Percentiles rank a stretch among this genome's conserved stretches.
phyloP scores from a whole-genome alignment of 139 green algal genomes.

The Volvox reticuliferus region DNA sequence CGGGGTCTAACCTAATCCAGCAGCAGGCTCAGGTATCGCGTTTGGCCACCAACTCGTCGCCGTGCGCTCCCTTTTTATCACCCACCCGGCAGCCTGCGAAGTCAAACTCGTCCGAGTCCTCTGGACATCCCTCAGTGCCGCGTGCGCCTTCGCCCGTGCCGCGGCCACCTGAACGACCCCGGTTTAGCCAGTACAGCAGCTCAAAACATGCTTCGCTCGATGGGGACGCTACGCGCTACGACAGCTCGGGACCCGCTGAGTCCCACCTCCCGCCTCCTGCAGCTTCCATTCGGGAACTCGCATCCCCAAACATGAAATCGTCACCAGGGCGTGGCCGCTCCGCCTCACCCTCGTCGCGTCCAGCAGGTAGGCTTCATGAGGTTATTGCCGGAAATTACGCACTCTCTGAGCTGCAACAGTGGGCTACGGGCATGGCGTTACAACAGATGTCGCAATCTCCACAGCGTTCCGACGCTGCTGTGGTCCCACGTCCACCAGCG shows the following conservation, averaged over 20 bases:
- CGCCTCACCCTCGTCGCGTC: not conserved
- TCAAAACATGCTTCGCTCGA: not conserved
- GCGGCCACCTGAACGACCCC: too few species aligned
- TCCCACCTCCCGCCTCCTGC: not conserved
- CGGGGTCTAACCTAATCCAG: too few species aligned
- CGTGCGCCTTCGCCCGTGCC: too few species aligned
- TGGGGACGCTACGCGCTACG: not conserved
- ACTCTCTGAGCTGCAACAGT: constrained; percentile 1
- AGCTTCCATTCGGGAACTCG: not conserved
- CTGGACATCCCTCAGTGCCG: not conserved
- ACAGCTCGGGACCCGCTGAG: not conserved
- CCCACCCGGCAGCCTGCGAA: not conserved
- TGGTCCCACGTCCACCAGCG: not conserved
- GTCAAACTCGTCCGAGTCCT: not conserved
- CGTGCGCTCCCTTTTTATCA: not conserved
- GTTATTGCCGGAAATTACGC: not conserved
- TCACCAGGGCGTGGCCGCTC: not conserved
- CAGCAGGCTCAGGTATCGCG: not conserved
- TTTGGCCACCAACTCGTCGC: not conserved
- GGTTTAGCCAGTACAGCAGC: not conserved
- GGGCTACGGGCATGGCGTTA: not conserved
- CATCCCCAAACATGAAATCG: not conserved
- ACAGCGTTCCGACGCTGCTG: not conserved
- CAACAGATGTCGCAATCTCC: not conserved
- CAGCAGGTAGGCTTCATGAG: not conserved